Percentiles rank a stretch among this genome's conserved stretches.
phyloP scores from a whole-genome alignment of 495 filamentous ascomycete genomes.

The Aspergillus coremiiformis region DNA sequence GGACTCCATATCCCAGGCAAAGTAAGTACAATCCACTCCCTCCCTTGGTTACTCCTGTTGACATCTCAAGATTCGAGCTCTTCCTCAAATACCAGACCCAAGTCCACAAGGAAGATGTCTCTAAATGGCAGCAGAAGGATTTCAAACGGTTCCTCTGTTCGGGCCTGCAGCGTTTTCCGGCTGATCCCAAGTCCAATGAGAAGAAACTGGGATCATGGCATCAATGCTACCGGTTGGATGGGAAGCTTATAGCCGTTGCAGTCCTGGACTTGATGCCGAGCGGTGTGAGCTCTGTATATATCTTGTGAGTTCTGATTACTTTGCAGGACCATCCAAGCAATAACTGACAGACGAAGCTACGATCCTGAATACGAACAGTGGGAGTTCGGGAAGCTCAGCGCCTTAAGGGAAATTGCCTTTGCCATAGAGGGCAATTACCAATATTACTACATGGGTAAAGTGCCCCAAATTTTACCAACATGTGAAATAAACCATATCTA shows the following conservation, averaged over 20 bases:
- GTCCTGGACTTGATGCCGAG: conserved; percentile 84
- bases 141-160: conserved; percentile 89
- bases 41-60: neutral
- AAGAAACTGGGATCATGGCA: conserved; percentile 81
- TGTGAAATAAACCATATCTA: neutral
- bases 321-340: neutral
- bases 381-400: conserved; percentile 82
- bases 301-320: conserved; percentile 48
- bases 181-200: conserved; percentile 39
- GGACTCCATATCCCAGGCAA: conserved; percentile 77
- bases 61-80: conserved; percentile 45
- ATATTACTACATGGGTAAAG: conserved; percentile 69
- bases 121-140: conserved; percentile 56
- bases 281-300: conserved; percentile 88
- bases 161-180: conserved; percentile 52
- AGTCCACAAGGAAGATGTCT: conserved; percentile 67
- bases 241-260: conserved; percentile 76
- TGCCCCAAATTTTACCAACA: neutral
- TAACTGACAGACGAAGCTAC: conserved; percentile 41
- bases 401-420: conserved; percentile 74
- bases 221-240: conserved; percentile 90
- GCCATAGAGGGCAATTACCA: conserved; percentile 67
- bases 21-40: conserved; percentile 41
- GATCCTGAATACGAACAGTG: conserved; percentile 73
- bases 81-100: conserved; percentile 80